phyloP scores from a whole-genome alignment of 257 asterid genomes.

The Solanum tarapatanum region DNA sequence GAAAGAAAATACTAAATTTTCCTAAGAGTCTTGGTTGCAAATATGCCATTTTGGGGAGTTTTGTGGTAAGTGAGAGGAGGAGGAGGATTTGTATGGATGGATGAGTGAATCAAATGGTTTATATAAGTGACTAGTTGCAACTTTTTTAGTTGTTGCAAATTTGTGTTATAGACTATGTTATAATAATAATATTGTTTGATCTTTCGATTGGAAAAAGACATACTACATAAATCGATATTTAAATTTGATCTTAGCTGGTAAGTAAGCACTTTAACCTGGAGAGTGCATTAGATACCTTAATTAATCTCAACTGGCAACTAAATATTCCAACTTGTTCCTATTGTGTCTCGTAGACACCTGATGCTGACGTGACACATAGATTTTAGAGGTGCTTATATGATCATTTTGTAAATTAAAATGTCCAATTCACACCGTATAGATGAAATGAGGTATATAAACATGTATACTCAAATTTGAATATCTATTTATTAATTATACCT shows the following conservation, averaged over 20 bases:
- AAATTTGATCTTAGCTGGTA: too few relatives aligned
- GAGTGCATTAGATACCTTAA: background rate
- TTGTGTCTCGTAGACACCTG: background rate
- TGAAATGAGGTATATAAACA: too few relatives aligned
- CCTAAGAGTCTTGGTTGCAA: background rate
- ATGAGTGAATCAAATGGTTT: background rate
- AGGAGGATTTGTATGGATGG: background rate
- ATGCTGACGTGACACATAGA: background rate
- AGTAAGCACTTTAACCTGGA: background rate
- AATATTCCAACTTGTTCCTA: too few relatives aligned
- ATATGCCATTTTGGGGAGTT: background rate
- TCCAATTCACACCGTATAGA: too few relatives aligned
- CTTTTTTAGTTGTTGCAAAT: background rate
- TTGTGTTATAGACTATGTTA: background rate
- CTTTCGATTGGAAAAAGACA: background rate
- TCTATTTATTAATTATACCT: background rate
- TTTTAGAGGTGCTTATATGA: too few relatives aligned
- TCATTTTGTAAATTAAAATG: accelerated
- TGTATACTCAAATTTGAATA: too few relatives aligned
- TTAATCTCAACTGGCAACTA: too few relatives aligned
- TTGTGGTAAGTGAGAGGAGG: background rate
- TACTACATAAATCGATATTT: too few relatives aligned
- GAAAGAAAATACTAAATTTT: background rate
- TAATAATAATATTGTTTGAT: background rate
- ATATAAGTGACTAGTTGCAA: background rate